Conservation (phyloP, 495 filamentous ascomycete genomes). For the Penicillium arizonense region DNA sequence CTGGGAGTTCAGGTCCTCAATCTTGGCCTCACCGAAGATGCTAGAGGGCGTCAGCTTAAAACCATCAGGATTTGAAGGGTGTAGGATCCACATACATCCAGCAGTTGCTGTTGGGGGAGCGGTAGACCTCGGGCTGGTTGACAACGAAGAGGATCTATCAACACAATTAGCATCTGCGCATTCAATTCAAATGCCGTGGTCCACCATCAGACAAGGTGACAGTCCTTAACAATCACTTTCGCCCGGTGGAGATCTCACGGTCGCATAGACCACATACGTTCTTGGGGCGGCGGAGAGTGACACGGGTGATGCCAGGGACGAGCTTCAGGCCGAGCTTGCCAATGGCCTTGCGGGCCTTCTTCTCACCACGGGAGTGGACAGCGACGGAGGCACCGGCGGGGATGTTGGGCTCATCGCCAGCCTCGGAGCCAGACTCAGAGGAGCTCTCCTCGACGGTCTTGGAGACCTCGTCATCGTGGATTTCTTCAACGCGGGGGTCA, state of each 20-base stretch:
- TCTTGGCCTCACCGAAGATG: slow-evolving; percentile 99
- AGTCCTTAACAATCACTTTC: not conserved
- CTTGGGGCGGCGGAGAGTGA: slow-evolving; percentile 96
- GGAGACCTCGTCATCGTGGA: slow-evolving; percentile 76
- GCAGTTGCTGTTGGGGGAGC: slow-evolving; percentile 95
- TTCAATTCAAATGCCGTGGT: too few species aligned
- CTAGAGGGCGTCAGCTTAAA: slow-evolving; percentile 44
- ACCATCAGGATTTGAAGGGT: not conserved
- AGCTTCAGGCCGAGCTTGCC: slow-evolving; percentile 96
- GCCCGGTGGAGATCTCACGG: slow-evolving; percentile 6
- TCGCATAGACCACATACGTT: slow-evolving; percentile 60
- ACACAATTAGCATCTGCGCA: not conserved
- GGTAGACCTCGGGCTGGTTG: slow-evolving; percentile 99
- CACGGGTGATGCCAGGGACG: slow-evolving; percentile 94
- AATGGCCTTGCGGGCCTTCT: slow-evolving; percentile 99
- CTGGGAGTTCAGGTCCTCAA: slow-evolving; percentile 97
- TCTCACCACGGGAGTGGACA: slow-evolving; percentile 98
- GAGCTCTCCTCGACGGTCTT: slow-evolving; percentile 84
- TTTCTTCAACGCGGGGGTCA: slow-evolving; percentile 95
- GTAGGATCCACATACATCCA: slow-evolving; percentile 77
- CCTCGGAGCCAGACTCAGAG: slow-evolving; percentile 69
- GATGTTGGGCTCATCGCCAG: slow-evolving; percentile 67
- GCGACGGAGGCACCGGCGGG: slow-evolving; percentile 83
- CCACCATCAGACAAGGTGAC: too few species aligned
- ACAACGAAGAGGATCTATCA: slow-evolving; percentile 95